Conservation (phyloP, 495 filamentous ascomycete species). For the Penicillium bialowiezense region DNA sequence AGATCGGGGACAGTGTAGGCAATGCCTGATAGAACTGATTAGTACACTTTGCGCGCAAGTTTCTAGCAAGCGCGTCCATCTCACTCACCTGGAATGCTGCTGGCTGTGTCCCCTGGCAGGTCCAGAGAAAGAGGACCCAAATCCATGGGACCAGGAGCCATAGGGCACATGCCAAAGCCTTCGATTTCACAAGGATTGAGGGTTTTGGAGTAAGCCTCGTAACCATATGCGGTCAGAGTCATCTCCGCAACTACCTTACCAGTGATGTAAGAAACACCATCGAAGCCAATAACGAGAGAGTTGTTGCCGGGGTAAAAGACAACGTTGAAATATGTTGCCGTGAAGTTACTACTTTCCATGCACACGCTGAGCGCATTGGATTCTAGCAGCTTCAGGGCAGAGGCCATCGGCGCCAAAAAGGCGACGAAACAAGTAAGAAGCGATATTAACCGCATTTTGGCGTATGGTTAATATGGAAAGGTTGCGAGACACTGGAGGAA, state of each 20-base stretch:
- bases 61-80: not conserved
- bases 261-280: constrained; percentile 79
- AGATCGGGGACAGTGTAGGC: constrained; percentile 90
- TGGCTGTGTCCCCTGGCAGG: constrained; percentile 54
- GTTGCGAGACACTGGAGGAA: constrained; percentile 8
- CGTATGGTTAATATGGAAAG: constrained; percentile 5
- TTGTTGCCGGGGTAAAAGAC: constrained; percentile 74
- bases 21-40: constrained; percentile 47
- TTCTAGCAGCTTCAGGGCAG: constrained; percentile 51
- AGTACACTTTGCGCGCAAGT: not conserved
- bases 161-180: constrained; percentile 83
- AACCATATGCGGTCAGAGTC: constrained; percentile 78
- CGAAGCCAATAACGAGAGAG: constrained; percentile 69
- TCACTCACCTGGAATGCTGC: constrained; percentile 63
- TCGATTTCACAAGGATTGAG: constrained; percentile 74
- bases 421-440: constrained; percentile 39
- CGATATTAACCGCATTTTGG: constrained; percentile 40
- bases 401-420: constrained; percentile 37
- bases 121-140: constrained; percentile 63
- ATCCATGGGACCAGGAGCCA: constrained; percentile 81
- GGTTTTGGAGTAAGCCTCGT: constrained; percentile 56
- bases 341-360: constrained; percentile 74
- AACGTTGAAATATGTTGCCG: constrained; percentile 80
- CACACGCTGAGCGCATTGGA: constrained; percentile 78
- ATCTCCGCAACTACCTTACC: constrained; percentile 82